Evolutionary conservation across 768 basidiomycete species (phyloP), one percentile per base, ranked within the genome.

Genomic region (Amanita subjunquillea): DNA sequence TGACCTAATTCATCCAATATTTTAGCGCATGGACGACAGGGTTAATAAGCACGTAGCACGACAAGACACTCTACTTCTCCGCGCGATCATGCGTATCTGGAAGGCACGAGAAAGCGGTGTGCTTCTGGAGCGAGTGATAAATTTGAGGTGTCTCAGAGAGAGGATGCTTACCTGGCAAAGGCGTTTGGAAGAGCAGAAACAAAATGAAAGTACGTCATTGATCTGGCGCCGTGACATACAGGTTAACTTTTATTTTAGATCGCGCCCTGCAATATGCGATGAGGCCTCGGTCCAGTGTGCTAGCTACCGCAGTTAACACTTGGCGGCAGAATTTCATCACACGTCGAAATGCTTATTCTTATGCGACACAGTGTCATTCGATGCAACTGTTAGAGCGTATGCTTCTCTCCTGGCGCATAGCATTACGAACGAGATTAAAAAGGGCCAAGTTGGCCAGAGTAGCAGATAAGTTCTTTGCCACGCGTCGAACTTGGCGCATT

Each of bases 21-120:
- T 42, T 2, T 57, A 90, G 88, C 61, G 55, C 17, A 65, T 81
- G 63, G 78, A 82, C 59, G 70, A 60, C 51, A 78, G 77, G 27
- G 85, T 79, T 9, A 64, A 69, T 53, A 85, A 79, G 53, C 75
- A 82, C 59, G 51, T 79, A 10, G 68, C 69, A 43, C 72, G 80
- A 41, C 82, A 79, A 59, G 79, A 87, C 51, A 71, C 70, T 50
- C 68, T 82, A 12, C 70, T 85, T 20, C 54, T 86, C 29, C 74
- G 76, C 42, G 84, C 80, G 27, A 68, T 83, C 43, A 65, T 73
- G 58, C 71, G 80, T 44, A 75, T 86, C 3, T 85, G 85, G 85
- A 83, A 76, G 58, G 81, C 85, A 20, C 77, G 76, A 37, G 83
- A 84, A 58, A 76, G 81, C 7, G 82, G 81, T 29, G 69, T 65